phyloP scores from a whole-genome alignment of 805 yeast genomes.

The Saccharomyces mikatae region DNA sequence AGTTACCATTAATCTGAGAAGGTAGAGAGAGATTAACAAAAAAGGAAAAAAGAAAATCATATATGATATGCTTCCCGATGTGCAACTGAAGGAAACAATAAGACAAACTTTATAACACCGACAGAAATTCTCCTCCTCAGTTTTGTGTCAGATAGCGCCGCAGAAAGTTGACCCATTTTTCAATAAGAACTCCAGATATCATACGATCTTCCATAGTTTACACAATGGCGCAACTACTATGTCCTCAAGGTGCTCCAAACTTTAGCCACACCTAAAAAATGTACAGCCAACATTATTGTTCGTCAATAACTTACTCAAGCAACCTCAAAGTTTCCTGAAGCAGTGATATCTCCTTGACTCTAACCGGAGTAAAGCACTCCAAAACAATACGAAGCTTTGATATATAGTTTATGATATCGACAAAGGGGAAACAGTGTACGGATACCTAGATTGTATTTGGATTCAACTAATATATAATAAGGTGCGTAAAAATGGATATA shows the following conservation, averaged over 20 bases:
- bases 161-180: background rate
- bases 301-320: background rate
- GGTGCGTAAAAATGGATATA: background rate
- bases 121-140: background rate
- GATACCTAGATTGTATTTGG: background rate
- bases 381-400: background rate
- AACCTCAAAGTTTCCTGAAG: background rate
- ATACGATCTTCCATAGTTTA: background rate
- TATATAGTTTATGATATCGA: background rate
- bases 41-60: background rate
- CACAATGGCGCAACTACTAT: too few relatives aligned
- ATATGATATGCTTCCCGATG: background rate
- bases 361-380: background rate
- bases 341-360: background rate
- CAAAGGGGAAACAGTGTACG: background rate
- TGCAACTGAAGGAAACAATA: background rate
- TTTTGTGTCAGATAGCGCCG: background rate
- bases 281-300: background rate
- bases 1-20: background rate
- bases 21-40: background rate
- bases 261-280: background rate
- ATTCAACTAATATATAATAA: background rate
- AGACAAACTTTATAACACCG: background rate
- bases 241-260: background rate
- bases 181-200: background rate